Conservation (phyloP, 208 protist species). For the Trypanosoma mega region DNA sequence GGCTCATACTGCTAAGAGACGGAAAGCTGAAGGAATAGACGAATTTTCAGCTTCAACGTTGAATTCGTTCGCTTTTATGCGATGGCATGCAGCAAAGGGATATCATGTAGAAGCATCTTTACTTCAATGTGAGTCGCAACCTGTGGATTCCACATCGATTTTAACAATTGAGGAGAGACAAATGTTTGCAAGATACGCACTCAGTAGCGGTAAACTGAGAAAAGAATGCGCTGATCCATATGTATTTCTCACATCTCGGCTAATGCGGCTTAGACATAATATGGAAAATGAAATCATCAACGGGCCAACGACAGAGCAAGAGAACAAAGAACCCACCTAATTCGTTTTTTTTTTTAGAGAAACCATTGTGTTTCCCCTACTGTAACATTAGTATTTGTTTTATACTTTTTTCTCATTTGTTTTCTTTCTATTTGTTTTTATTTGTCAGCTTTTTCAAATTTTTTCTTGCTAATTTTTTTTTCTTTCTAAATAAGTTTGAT, state of each 20-base stretch:
- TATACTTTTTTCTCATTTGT: too few species aligned
- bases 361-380: not conserved
- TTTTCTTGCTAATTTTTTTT: too few species aligned
- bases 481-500: too few species aligned
- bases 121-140: not conserved
- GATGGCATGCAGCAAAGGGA: slow-evolving; percentile 5
- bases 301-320: slow-evolving; percentile 3
- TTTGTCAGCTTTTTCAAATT: too few species aligned
- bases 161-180: slow-evolving; percentile 37
- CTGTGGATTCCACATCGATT: slow-evolving; percentile 3
- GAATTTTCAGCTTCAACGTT: not conserved
- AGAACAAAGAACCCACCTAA: slow-evolving; percentile 1
- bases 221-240: slow-evolving; percentile 77
- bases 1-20: slow-evolving; percentile 6
- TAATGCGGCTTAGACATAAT: slow-evolving; percentile 24
- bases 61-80: slow-evolving; percentile 25
- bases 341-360: not conserved
- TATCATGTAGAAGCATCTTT: not conserved
- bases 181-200: slow-evolving; percentile 55
- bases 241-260: slow-evolving; percentile 52
- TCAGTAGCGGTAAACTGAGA: slow-evolving; percentile 80
- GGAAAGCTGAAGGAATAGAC: not conserved
- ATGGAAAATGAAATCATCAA: slow-evolving; percentile 14
- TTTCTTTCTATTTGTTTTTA: too few species aligned
- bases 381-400: too few species aligned